phyloP scores from a whole-genome alignment of 164 flowering plant species.

The Litsea cubeba region DNA sequence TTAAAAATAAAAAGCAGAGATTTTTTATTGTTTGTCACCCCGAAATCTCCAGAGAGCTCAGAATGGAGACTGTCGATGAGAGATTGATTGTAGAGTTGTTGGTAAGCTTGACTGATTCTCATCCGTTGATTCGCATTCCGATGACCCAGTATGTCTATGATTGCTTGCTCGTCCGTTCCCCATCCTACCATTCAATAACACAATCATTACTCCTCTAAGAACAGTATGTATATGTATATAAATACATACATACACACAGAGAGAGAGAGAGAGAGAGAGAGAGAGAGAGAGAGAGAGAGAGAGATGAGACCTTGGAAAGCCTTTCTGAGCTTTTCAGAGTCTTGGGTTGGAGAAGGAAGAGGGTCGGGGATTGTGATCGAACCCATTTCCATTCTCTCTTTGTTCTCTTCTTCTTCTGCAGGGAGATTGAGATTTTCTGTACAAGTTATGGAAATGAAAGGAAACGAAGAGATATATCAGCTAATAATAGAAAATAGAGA shows the following conservation, averaged over 20 bases:
- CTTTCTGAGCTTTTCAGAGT: slow-evolving; percentile 43
- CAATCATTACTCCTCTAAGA: no score
- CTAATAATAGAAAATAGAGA: no score
- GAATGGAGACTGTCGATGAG: slow-evolving; percentile 54
- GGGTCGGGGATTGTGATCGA: slow-evolving; percentile 36
- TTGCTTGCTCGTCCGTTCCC: slow-evolving; percentile 78
- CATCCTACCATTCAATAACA: slow-evolving; percentile 29
- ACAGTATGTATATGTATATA: no score
- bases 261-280: no score
- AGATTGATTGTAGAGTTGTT: slow-evolving; percentile 48
- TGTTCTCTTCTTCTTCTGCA: background rate
- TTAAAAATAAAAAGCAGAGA: no score
- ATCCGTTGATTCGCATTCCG: slow-evolving; percentile 65
- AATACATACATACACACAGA: background rate
- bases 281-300: background rate
- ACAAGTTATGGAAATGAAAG: background rate
- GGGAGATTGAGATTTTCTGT: slow-evolving; percentile 16
- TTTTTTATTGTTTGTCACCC: background rate
- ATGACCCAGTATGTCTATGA: slow-evolving; percentile 57
- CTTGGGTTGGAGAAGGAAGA: slow-evolving; percentile 64
- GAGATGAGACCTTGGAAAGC: slow-evolving; percentile 48
- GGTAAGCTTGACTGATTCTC: slow-evolving; percentile 57
- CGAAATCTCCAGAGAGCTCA: slow-evolving; percentile 40
- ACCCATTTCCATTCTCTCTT: background rate
- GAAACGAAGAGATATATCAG: no score